Conservation (phyloP, 163 green algal species). For the Chlamydomonas reinhardtii region DNA sequence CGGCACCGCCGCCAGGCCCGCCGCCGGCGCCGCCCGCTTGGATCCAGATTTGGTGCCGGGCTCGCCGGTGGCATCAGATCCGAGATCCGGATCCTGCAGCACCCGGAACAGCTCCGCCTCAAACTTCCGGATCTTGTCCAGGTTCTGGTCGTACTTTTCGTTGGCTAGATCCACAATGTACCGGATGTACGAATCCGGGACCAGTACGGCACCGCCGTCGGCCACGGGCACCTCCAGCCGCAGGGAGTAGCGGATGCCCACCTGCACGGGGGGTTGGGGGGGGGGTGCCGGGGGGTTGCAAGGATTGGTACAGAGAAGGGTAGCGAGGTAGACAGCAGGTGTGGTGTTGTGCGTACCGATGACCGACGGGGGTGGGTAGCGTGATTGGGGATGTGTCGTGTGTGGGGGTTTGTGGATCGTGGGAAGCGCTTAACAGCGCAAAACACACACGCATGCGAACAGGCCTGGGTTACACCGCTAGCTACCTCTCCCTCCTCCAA, state of each 20-base stretch:
- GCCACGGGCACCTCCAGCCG: constrained; percentile 78
- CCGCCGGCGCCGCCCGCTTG: background rate
- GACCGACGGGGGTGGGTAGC: too few species aligned
- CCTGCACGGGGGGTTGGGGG: constrained; percentile 10
- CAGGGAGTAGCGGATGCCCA: constrained; percentile 78
- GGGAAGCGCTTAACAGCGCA: too few species aligned
- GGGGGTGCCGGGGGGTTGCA: too few species aligned
- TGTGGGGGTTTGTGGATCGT: background rate
- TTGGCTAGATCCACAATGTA: constrained; percentile 71
- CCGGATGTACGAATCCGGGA: constrained; percentile 68
- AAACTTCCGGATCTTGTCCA: constrained; percentile 65
- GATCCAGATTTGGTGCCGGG: background rate
- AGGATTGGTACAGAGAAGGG: too few species aligned
- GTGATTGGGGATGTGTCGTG: too few species aligned
- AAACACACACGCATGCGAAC: too few species aligned
- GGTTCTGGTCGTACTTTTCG: constrained; percentile 78
- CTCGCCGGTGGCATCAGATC: background rate
- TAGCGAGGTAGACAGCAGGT: too few species aligned
- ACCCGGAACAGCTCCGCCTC: constrained; percentile 45
- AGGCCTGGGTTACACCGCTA: too few species aligned
- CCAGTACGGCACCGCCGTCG: constrained; percentile 67
- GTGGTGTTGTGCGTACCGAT: too few species aligned
- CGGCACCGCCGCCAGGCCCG: background rate
- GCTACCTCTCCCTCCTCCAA: too few species aligned
- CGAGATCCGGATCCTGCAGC: background rate